Evolutionary conservation across 352 stramenopile species (phyloP).

Genomic region (Discostella stelligera): DNA sequence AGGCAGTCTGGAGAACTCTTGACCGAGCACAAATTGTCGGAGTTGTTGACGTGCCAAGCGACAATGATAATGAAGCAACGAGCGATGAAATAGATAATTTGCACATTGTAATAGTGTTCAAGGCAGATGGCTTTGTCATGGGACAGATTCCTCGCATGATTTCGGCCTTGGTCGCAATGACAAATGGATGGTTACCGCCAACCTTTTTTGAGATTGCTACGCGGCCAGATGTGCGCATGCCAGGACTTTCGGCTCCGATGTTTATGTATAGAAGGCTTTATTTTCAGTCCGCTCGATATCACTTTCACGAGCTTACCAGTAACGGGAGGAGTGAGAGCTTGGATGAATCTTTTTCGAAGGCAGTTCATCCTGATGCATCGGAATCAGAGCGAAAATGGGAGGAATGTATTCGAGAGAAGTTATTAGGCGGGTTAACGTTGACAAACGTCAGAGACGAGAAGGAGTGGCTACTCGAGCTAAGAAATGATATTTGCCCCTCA

Average conservation of each 20-base stretch:
- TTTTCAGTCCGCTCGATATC: slow-evolving; percentile 59
- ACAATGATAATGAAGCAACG: slow-evolving; percentile 17
- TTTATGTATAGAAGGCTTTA: slow-evolving; percentile 49
- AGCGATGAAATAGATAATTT: slow-evolving; percentile 21
- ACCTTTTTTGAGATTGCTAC: slow-evolving; percentile 60
- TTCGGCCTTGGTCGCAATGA: slow-evolving; percentile 55
- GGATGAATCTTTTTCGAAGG: slow-evolving; percentile 20
- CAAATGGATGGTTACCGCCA: slow-evolving; percentile 65
- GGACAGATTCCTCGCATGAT: slow-evolving; percentile 68
- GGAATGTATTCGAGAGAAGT: slow-evolving; percentile 13
- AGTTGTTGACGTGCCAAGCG: slow-evolving; percentile 28
- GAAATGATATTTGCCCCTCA: slow-evolving; percentile 30
- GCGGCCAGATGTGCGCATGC: slow-evolving; percentile 47
- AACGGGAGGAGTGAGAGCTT: slow-evolving; percentile 21
- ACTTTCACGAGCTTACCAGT: slow-evolving; percentile 68
- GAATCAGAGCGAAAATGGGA: slow-evolving; percentile 37
- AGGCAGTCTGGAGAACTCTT: slow-evolving; percentile 67
- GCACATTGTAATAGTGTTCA: slow-evolving; percentile 63
- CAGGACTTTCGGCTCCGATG: slow-evolving; percentile 47
- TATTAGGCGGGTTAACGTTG: slow-evolving; percentile 12
- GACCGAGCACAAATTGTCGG: slow-evolving; percentile 60
- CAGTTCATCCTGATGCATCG: slow-evolving; percentile 11
- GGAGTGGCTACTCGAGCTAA: slow-evolving; percentile 49
- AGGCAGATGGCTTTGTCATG: slow-evolving; percentile 66
- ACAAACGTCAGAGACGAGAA: slow-evolving; percentile 21